phyloP scores from a whole-genome alignment of 768 basidiomycete genomes.

The Psilocybe tampanensis region DNA sequence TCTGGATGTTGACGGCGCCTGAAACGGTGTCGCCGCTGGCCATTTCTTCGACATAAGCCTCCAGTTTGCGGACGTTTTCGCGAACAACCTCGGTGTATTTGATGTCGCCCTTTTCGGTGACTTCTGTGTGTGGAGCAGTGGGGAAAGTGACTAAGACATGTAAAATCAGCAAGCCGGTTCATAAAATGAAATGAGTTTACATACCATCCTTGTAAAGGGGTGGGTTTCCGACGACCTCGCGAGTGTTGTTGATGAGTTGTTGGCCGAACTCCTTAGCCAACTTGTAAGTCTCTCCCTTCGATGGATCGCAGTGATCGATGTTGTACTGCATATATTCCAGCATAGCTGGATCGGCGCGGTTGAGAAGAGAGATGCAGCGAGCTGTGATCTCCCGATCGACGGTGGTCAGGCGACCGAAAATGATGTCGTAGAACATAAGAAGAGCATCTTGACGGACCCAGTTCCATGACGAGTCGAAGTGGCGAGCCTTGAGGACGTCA shows the following conservation, averaged over 20 bases:
- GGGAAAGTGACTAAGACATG: conserved; percentile 85
- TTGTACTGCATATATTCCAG: conserved; percentile 95
- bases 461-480: conserved; percentile 99
- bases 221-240: conserved; percentile 79
- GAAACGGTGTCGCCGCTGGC: conserved; percentile 90
- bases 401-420: conserved; percentile 91
- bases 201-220: conserved; percentile 95
- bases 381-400: conserved; percentile 97
- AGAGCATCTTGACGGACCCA: conserved; percentile 98
- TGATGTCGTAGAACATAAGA: conserved; percentile 98
- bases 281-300: conserved; percentile 87
- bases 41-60: conserved; percentile 99
- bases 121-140: conserved; percentile 94
- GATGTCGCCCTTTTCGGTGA: conserved; percentile 93
- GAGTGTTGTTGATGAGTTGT: conserved; percentile 91
- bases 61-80: conserved; percentile 94
- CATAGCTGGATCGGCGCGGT: conserved; percentile 93
- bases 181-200: conserved; percentile 26
- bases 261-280: conserved; percentile 98
- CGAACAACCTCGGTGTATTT: conserved; percentile 94
- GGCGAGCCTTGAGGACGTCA: conserved; percentile 93
- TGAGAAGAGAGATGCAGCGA: conserved; percentile 96
- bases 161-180: conserved; percentile 9
- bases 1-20: conserved; percentile 88
- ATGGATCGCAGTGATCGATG: conserved; percentile 81